Evolutionary conservation across 306 rosid genomes (phyloP), one percentile per base, ranked within the genome.

Genomic region (Elaeagnus macrophylla): DNA sequence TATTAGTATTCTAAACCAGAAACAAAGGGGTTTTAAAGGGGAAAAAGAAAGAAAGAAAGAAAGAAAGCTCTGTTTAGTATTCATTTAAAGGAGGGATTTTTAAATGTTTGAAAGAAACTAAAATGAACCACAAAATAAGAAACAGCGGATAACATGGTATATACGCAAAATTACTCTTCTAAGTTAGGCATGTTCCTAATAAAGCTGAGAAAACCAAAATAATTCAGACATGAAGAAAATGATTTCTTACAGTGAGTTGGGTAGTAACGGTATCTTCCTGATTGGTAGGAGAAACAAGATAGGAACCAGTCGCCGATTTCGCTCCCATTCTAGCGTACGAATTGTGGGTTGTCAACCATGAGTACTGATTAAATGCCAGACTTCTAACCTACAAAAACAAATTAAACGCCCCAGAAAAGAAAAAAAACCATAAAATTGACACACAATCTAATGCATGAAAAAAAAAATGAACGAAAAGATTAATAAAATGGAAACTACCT

Each of bases 301-400:
- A 0, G 2, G 86, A 74, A 0, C 97, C 95, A 0, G 93, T 80
- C 43, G 77, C 69, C 4, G 97, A 84, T 64, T 61, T 78, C 1
- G 70, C 83, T 1, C 93, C 94, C 9, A 76, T 75, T 53, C 62
- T 61, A 69, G 97, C 88, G 41, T 6, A 91, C 10, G 97, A 82
- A 25, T 91, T 91, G 75, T 91, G 97, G 35, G 96, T 81, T 18
- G 97, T 91, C n/a, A 91, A 75, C 97, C 97, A 91, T 45, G 97
- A 74, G 66, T 86, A 91, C 14, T 62, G 77, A 51, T 91, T 86
- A 50, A 84, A 91, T n/a, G 95, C 77, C 48, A 91, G 47, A 10
- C 83, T 85, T 16, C 78, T 84, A 55, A 82, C 91, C 97, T 90
- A 25, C 37, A 32, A 46, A 1, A 50, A 0, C 1, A 11, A 35